phyloP scores from a whole-genome alignment of 176 grass and related monocot genomes.

The Musa acuminata region DNA sequence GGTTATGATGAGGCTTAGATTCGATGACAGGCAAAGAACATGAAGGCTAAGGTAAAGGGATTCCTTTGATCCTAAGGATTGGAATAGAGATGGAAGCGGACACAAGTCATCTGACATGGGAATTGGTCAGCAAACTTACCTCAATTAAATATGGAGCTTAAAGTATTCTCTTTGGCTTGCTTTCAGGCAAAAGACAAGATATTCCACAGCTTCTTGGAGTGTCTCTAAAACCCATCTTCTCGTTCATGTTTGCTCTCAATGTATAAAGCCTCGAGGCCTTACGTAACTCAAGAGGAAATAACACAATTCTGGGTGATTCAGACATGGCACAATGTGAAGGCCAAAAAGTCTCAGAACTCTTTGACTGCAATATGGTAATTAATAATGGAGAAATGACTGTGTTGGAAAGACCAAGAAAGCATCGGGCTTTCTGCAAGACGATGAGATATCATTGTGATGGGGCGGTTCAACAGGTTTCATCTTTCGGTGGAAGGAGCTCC shows the following conservation, averaged over 20 bases:
- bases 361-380: too few relatives aligned
- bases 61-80: conserved; percentile 2
- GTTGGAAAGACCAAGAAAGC: too few relatives aligned
- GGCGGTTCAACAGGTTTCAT: too few relatives aligned
- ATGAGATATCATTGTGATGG: too few relatives aligned
- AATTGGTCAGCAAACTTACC: neutral
- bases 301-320: too few relatives aligned
- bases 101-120: neutral
- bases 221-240: neutral
- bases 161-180: neutral
- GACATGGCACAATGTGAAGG: too few relatives aligned
- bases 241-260: neutral
- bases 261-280: neutral
- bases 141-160: neutral
- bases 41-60: neutral
- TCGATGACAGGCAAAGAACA: neutral
- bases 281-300: too few relatives aligned
- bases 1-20: conserved; percentile 15
- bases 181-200: neutral
- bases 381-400: too few relatives aligned
- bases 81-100: neutral
- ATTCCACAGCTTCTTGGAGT: neutral
- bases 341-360: too few relatives aligned
- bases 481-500: too few relatives aligned
- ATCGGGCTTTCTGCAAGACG: too few relatives aligned